phyloP scores from a whole-genome alignment of 768 basidiomycete genomes.

The Trametes meyenii region DNA sequence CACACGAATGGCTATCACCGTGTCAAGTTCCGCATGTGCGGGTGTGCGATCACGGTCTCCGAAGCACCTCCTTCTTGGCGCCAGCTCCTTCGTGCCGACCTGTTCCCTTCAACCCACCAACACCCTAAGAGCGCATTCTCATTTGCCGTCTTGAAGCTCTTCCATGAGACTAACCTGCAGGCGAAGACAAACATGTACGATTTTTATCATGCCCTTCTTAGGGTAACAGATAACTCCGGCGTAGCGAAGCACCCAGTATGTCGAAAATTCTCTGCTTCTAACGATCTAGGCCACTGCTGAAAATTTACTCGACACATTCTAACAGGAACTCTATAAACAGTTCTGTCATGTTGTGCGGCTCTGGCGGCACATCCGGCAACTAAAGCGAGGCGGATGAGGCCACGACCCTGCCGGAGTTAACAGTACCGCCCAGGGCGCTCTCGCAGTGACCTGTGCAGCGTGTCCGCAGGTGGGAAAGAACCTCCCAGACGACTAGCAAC shows the following conservation, averaged over 20 bases:
- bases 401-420: neutral
- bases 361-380: neutral
- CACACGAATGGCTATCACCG: too few relatives aligned
- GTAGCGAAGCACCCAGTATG: neutral
- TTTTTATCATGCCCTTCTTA: neutral
- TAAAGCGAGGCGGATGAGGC: neutral
- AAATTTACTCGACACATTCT: too few relatives aligned
- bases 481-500: neutral
- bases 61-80: too few relatives aligned
- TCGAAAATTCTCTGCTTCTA: too few relatives aligned
- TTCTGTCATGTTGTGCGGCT: neutral
- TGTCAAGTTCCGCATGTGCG: too few relatives aligned
- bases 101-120: too few relatives aligned
- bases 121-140: too few relatives aligned
- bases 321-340: neutral
- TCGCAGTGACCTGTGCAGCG: neutral
- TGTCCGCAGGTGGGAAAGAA: neutral
- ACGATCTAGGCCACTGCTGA: too few relatives aligned
- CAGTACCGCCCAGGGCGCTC: too few relatives aligned
- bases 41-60: too few relatives aligned
- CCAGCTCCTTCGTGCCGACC: too few relatives aligned
- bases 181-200: neutral
- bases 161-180: neutral
- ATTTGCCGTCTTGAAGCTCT: neutral
- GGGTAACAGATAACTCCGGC: neutral